These are phyloP conservation scores for Silene uniflora DNA, from an alignment of 148 eudicot genomes.

Conservation along the genomic window DNA sequence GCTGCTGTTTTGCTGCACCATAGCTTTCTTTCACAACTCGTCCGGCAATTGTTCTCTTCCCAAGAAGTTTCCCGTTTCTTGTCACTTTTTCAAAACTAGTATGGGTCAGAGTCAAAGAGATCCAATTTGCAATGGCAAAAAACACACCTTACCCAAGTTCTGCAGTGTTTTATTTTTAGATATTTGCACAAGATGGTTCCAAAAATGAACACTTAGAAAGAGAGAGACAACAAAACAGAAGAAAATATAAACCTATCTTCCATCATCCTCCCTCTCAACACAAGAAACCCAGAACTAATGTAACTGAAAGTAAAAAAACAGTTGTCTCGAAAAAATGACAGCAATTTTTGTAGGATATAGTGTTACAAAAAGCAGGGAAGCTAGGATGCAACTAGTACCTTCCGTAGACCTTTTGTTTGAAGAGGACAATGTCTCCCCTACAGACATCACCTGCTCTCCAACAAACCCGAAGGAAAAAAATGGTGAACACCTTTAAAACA, in stretches of 20 bases:
- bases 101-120: slow-evolving; percentile 15
- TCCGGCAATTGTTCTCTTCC: slow-evolving; percentile 75
- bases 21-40: slow-evolving; percentile 86
- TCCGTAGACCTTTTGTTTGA: slow-evolving; percentile 68
- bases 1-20: slow-evolving; percentile 86
- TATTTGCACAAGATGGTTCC: neutral
- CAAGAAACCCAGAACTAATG: neutral
- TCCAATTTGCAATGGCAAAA: slow-evolving; percentile 9
- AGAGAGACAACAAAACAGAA: no score
- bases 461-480: neutral
- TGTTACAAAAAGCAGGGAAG: neutral
- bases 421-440: slow-evolving; percentile 79
- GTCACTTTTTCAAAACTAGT: slow-evolving; percentile 60
- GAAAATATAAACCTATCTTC: neutral
- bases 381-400: slow-evolving; percentile 32
- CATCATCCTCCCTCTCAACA: neutral
- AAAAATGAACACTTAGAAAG: neutral
- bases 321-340: neutral
- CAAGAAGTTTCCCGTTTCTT: slow-evolving; percentile 41
- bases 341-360: neutral
- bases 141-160: neutral
- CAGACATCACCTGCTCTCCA: slow-evolving; percentile 72
- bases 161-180: neutral
- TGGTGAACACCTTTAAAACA: neutral
- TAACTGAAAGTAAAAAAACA: neutral